Evolutionary conservation across 1,284 basidiomycete species (phyloP).

Genomic region (Boletellus deceptivus): DNA sequence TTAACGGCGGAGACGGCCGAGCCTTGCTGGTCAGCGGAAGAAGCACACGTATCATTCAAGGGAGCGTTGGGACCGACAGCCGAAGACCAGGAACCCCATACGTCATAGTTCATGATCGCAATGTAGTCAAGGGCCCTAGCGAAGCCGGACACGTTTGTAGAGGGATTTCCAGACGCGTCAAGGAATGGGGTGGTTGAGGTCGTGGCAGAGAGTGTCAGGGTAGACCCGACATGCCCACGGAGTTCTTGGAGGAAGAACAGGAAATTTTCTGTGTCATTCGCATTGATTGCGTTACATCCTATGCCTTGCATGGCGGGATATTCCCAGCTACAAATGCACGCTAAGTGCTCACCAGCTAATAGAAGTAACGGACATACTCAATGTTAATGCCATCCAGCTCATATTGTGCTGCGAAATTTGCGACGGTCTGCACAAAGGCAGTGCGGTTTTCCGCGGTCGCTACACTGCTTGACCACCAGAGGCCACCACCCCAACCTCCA

Average conservation of each 20-base stretch:
- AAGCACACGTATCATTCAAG: slow-evolving; percentile 57
- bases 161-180: slow-evolving; percentile 49
- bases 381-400: slow-evolving; percentile 26
- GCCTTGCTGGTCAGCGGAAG: slow-evolving; percentile 51
- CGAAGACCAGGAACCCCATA: slow-evolving; percentile 55
- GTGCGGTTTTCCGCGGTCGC: slow-evolving; percentile 56
- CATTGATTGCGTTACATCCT: slow-evolving; percentile 42
- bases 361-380: slow-evolving; percentile 14
- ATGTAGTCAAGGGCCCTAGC: slow-evolving; percentile 56
- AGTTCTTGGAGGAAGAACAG: slow-evolving; percentile 51
- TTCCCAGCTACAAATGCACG: slow-evolving; percentile 39
- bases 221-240: slow-evolving; percentile 37
- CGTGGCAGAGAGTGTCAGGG: slow-evolving; percentile 58
- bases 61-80: slow-evolving; percentile 68
- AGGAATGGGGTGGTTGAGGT: slow-evolving; percentile 55
- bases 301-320: slow-evolving; percentile 49
- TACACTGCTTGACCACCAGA: slow-evolving; percentile 68
- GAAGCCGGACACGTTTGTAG: slow-evolving; percentile 49
- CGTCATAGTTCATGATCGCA: slow-evolving; percentile 73
- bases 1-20: slow-evolving; percentile 63
- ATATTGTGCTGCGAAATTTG: slow-evolving; percentile 57
- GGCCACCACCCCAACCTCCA: slow-evolving; percentile 81
- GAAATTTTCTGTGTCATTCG: slow-evolving; percentile 42
- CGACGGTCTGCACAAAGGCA: slow-evolving; percentile 66
- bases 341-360: slow-evolving; percentile 3